These are phyloP conservation scores for Cordia subcordata DNA, from an alignment of 257 asterid species.

Conservation along the genomic window DNA sequence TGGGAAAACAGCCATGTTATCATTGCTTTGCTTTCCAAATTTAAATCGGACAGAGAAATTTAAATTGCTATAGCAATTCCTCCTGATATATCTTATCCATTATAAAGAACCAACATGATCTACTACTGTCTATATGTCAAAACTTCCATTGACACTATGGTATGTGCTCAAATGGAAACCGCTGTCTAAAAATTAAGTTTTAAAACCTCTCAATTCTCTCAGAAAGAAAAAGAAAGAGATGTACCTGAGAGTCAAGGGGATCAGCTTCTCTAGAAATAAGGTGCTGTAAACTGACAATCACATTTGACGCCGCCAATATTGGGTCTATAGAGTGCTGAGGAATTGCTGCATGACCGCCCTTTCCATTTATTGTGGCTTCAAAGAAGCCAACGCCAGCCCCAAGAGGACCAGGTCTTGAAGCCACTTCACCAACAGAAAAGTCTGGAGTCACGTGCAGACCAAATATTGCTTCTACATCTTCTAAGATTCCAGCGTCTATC, in stretches of 20 bases:
- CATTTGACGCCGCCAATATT: slow-evolving; percentile 79
- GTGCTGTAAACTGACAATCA: slow-evolving; percentile 80
- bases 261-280: slow-evolving; percentile 92
- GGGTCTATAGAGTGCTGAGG: slow-evolving; percentile 95
- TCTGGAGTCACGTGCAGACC: slow-evolving; percentile 50
- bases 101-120: too few relatives aligned
- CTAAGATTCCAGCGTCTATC: slow-evolving; percentile 73
- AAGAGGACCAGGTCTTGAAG: slow-evolving; percentile 61
- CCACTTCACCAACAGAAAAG: slow-evolving; percentile 50
- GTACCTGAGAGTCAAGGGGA: slow-evolving; percentile 95
- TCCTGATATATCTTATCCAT: too few relatives aligned
- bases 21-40: too few relatives aligned
- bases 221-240: slow-evolving; percentile 7
- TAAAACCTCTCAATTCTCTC: too few relatives aligned
- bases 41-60: too few relatives aligned
- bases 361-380: slow-evolving; percentile 87
- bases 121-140: too few relatives aligned
- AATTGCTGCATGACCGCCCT: slow-evolving; percentile 96
- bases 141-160: too few relatives aligned
- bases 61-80: too few relatives aligned
- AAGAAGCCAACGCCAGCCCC: slow-evolving; percentile 83
- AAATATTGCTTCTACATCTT: slow-evolving; percentile 75
- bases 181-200: too few relatives aligned
- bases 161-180: too few relatives aligned
- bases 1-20: too few relatives aligned